phyloP scores from a whole-genome alignment of 768 basidiomycete genomes.

The Termitomyces sp. region DNA sequence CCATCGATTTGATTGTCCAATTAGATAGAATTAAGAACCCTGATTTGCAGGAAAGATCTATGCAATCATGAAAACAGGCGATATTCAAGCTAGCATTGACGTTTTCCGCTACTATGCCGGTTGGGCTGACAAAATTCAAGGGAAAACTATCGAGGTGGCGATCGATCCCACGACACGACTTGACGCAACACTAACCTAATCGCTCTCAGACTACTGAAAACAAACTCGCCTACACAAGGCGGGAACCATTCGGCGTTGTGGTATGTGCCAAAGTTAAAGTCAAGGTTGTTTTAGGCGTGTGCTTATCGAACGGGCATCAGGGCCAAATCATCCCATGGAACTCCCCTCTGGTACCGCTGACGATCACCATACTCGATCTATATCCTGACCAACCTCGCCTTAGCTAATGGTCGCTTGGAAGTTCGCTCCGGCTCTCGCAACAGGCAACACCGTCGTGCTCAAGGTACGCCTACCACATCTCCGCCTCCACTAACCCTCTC shows the following conservation, averaged over 20 bases:
- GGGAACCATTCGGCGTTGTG: conserved; percentile 58
- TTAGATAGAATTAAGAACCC: background rate
- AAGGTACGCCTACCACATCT: conserved; percentile 25
- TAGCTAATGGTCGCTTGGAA: conserved; percentile 27
- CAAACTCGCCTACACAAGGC: conserved; percentile 29
- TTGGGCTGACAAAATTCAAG: conserved; percentile 80
- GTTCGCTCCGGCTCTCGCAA: conserved; percentile 28
- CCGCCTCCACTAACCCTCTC: background rate
- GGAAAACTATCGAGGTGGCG: conserved; percentile 59
- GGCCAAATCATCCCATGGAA: conserved; percentile 61
- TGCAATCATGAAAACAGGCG: conserved; percentile 39
- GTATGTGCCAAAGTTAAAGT: conserved; percentile 15
- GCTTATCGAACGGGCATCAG: conserved; percentile 4
- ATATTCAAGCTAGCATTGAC: conserved; percentile 44
- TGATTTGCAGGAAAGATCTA: conserved; percentile 50
- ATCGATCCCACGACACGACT: too few species aligned
- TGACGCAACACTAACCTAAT: background rate
- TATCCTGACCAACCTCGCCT: background rate
- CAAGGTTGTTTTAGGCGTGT: background rate
- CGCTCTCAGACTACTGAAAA: conserved; percentile 22
- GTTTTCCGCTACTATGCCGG: conserved; percentile 77
- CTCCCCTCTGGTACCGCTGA: conserved; percentile 26
- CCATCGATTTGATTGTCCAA: background rate
- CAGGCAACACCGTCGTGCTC: conserved; percentile 61
- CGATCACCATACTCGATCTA: background rate